Percentiles rank a stretch among this genome's conserved stretches.
These are phyloP conservation scores for Filobasidium floriforme DNA, from an alignment of 768 basidiomycete genomes.

Conservation along the genomic window DNA sequence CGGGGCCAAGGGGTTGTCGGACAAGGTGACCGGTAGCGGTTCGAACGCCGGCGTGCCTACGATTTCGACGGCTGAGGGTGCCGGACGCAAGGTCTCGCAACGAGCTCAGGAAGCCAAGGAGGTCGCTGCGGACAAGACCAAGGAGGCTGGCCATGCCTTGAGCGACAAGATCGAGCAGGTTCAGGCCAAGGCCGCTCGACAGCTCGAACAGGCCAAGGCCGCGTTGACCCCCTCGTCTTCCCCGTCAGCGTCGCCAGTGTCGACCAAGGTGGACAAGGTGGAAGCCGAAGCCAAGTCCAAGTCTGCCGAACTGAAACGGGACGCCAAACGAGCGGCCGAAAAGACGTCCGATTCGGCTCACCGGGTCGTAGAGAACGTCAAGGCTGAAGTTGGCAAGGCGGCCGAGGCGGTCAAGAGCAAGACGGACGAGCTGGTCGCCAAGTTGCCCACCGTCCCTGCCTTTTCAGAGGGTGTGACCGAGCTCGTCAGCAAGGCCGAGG, in stretches of 20 bases:
- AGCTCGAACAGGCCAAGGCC: conserved; percentile 15
- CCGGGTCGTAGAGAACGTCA: conserved; percentile 29
- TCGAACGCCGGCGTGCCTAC: neutral
- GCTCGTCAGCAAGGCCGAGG: conserved; percentile 65
- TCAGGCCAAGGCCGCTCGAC: conserved; percentile 9
- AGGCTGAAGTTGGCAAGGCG: conserved; percentile 33
- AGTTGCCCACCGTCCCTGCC: conserved; percentile 42
- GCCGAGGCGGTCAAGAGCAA: conserved; percentile 32
- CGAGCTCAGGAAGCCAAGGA: conserved; percentile 10
- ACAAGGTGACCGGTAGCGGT: neutral
- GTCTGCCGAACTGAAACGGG: conserved; percentile 14
- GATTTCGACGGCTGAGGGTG: neutral
- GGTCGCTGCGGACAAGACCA: conserved; percentile 8
- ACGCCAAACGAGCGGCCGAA: conserved; percentile 21
- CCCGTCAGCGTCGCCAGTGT: too few species aligned
- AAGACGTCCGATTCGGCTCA: conserved; percentile 27
- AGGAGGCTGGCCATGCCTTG: neutral
- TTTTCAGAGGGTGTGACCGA: conserved; percentile 61
- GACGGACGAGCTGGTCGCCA: conserved; percentile 41
- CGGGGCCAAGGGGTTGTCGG: conserved; percentile 5
- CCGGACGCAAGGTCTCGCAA: neutral
- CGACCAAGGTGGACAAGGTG: neutral
- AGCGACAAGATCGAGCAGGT: neutral
- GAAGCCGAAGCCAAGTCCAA: conserved; percentile 9
- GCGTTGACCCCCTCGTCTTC: conserved; percentile 2